These are phyloP conservation scores for Venturia aucupariae DNA, from an alignment of 2,329 filamentous ascomycete species.

Conservation along the genomic window DNA sequence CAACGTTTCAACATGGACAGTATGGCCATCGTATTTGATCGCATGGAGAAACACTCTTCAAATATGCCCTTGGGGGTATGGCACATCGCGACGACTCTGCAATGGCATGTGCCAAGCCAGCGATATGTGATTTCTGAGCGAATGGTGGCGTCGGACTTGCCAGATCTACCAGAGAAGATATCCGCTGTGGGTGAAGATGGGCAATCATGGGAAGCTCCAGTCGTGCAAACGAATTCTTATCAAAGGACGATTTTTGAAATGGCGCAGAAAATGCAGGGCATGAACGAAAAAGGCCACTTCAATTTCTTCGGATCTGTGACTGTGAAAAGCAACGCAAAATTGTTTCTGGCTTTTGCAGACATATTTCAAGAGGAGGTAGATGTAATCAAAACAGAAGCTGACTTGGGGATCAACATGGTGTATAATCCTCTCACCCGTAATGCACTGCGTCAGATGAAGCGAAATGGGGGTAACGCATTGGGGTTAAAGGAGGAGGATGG, in stretches of 20 bases:
- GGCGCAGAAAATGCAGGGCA: background rate
- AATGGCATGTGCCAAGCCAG: no score
- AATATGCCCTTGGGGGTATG: no score
- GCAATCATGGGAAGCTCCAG: no score
- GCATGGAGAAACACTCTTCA: background rate
- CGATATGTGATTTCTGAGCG: no score
- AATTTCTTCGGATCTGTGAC: background rate
- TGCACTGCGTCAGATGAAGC: background rate
- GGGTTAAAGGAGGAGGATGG: background rate
- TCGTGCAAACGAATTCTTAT: background rate
- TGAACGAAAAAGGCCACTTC: background rate
- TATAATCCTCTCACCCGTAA: background rate
- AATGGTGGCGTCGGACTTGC: no score
- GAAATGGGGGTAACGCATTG: conserved; percentile 5
- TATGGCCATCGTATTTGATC: background rate
- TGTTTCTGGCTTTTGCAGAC: background rate
- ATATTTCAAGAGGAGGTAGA: background rate
- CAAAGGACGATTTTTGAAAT: background rate
- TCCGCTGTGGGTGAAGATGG: no score
- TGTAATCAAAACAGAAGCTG: background rate
- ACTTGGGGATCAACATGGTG: background rate
- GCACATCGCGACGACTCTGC: no score
- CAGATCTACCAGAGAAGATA: no score
- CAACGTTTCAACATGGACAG: no score
- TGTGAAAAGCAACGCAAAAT: background rate